A percentile compares a stretch with the other conserved stretches of the same genome.
These are phyloP conservation scores for Chaetomium cochliodes DNA, from an alignment of 495 filamentous ascomycete genomes.

Conservation along the genomic window DNA sequence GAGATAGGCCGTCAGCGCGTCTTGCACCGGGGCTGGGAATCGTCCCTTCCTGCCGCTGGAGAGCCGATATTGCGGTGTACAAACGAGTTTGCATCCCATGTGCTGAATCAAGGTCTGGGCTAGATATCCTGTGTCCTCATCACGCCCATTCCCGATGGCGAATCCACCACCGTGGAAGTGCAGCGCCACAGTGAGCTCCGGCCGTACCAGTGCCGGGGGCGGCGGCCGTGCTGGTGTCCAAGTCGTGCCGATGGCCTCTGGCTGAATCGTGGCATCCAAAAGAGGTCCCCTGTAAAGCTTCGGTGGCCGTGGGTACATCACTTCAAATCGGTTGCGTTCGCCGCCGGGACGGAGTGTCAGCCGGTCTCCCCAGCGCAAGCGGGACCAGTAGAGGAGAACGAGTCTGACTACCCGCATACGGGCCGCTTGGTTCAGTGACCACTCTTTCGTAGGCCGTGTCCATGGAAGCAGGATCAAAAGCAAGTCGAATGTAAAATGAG, in stretches of 20 bases:
- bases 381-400: conserved; percentile 21
- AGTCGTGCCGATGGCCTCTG: conserved; percentile 22
- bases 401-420: conserved; percentile 19
- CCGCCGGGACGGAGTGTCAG: conserved; percentile 16
- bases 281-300: conserved; percentile 20
- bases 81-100: conserved; percentile 26
- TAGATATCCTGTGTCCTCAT: conserved; percentile 40
- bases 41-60: conserved; percentile 33
- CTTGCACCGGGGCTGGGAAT: conserved; percentile 50
- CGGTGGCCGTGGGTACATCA: conserved; percentile 12
- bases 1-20: conserved; percentile 44
- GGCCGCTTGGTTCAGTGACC: conserved; percentile 22
- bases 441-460: conserved; percentile 19
- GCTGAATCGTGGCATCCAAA: conserved; percentile 6
- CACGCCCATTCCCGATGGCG: conserved; percentile 42
- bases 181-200: conserved; percentile 36
- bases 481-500: conserved; percentile 19
- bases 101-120: conserved; percentile 30
- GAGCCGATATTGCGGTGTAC: conserved; percentile 44
- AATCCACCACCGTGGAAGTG: conserved; percentile 56
- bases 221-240: conserved; percentile 26
- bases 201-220: background rate
- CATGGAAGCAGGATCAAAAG: conserved; percentile 12
- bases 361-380: conserved; percentile 4
- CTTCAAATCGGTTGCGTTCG: conserved; percentile 24